A percentile compares a stretch with the other conserved stretches of the same genome.
phyloP scores from a whole-genome alignment of 108 stramenopile genomes.

The Cyclostephanos invisitatus region DNA sequence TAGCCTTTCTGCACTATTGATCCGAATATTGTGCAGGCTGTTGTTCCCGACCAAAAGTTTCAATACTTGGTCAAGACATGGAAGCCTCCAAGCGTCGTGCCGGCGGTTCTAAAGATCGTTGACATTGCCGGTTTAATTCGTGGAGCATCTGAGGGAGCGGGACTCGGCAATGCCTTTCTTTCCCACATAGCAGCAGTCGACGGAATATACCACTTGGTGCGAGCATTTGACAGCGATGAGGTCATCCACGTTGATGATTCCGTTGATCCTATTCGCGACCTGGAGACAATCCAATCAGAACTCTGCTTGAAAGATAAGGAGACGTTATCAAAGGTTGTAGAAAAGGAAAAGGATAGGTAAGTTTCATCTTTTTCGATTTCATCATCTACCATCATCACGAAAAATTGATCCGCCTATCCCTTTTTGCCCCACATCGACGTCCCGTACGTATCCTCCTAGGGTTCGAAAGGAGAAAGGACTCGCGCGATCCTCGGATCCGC shows the following conservation, averaged over 20 bases:
- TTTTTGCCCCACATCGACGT: no score
- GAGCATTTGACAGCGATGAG: constrained; percentile 97
- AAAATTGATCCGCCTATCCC: no score
- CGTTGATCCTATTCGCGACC: constrained; percentile 98
- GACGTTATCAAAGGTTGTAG: constrained; percentile 62
- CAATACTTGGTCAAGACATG: constrained; percentile 90
- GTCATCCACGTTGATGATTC: constrained; percentile 99
- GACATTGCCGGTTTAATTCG: constrained; percentile 99
- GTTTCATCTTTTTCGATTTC: no score
- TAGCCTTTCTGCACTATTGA: constrained; percentile 98
- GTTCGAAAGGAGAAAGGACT: constrained; percentile 88
- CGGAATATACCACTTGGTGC: constrained; percentile 96
- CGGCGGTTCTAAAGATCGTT: constrained; percentile 93
- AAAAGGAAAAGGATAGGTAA: constrained; percentile 66
- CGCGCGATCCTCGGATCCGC: constrained; percentile 62
- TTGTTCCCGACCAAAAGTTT: constrained; percentile 98
- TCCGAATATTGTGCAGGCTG: constrained; percentile 94
- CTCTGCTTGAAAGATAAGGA: constrained; percentile 93
- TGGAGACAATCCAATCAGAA: constrained; percentile 98
- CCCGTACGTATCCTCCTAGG: background rate
- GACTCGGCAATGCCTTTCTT: constrained; percentile 99
- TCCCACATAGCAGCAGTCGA: constrained; percentile 97
- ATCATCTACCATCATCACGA: no score
- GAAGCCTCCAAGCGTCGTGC: constrained; percentile 86
- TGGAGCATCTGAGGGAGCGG: constrained; percentile 98